Percentiles rank a stretch among this genome's conserved stretches.
These are phyloP conservation scores for Penicillium sumatraense DNA, from an alignment of 2,329 filamentous ascomycete genomes.

Conservation along the genomic window DNA sequence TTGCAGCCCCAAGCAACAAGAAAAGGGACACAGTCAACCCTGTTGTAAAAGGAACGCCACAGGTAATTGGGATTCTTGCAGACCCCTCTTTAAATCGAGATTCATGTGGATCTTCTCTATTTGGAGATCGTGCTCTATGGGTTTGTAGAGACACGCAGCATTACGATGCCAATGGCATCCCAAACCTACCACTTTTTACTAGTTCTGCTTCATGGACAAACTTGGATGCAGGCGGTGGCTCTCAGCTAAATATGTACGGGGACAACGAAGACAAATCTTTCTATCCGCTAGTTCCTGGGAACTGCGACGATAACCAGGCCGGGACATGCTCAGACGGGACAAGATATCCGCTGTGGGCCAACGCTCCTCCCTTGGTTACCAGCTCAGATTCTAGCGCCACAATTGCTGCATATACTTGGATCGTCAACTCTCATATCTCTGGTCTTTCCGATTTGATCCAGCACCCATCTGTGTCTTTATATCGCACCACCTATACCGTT, in stretches of 20 bases:
- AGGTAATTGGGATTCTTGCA: conserved; percentile 15
- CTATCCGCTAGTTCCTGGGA: conserved; percentile 7
- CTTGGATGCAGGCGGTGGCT: conserved; percentile 1
- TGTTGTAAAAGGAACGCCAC: conserved; percentile 7
- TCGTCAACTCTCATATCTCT: conserved; percentile 23
- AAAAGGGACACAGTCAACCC: conserved; percentile 2
- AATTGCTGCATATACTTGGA: conserved; percentile 29
- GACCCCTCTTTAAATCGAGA: conserved; percentile 18
- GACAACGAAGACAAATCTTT: conserved; percentile 17
- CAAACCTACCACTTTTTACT: conserved; percentile 11
- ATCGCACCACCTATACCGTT: conserved; percentile 25
- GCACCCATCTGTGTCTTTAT: conserved; percentile 27
- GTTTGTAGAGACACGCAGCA: conserved; percentile 18
- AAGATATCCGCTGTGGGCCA: conserved; percentile 31
- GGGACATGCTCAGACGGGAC: conserved; percentile 15
- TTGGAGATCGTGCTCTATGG: conserved; percentile 15
- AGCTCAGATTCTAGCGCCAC: conserved; percentile 5
- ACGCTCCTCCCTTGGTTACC: conserved; percentile 27
- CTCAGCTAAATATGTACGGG: conserved; percentile 9
- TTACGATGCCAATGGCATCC: conserved; percentile 9
- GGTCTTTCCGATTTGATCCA: conserved; percentile 15
- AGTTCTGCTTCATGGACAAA: conserved; percentile 19
- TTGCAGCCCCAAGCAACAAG: background rate
- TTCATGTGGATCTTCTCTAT: conserved; percentile 16
- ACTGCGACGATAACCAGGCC: conserved; percentile 15